Evolutionary conservation across 1,139 yeast genomes (phyloP), one percentile per base, ranked within the genome.

Genomic region (Arxiozyma slooffiae): DNA sequence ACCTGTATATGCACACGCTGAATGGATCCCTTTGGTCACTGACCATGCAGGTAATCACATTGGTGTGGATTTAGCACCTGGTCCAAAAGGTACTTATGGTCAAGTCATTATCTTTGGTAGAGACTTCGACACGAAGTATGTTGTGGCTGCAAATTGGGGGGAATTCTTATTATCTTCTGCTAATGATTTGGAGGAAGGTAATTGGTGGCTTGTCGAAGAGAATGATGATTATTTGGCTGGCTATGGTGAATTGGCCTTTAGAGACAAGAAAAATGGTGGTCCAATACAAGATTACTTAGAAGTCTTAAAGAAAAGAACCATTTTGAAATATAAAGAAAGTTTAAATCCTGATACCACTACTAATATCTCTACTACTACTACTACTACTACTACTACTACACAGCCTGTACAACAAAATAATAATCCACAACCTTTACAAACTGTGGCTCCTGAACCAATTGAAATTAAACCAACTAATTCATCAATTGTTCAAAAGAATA

Each of bases 1-100:
- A 61, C 73, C 77, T 2, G 80, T 79, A 1, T 90, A 86, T 69
- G 92, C 96, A 2, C 89, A 88, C 66, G 81, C 88, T 7, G 80
- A 78, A 62, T 90, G 97, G 97, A 82, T 90, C 50, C 97, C 97
- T 1, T 68, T 90, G 44, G 79, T 88, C 21, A 86, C 95, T 14
- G 97, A 90, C 65, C 81, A 80, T 53, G 82, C 85, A 11, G 97
- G 97, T 20, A 90, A 90, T 69, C 88, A 88, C 63, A 81, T 90
- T 49, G 97, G 90, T 47, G 75, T 90, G 16, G 97, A 90, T 67
- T 73, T 90, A 54, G 85, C 92, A 2, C 97, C 97, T 1, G 96
- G 87, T 4, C 73, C 80, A 3, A 69, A 71, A 18, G 96, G 96
- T 36, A 73, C 69, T 44, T 76, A 81, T 73, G 97, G 97, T 17